Evolutionary conservation across 2,329 filamentous ascomycete species (phyloP), one percentile per base, ranked within the genome.

Genomic region (Aureobasidium zeae): DNA sequence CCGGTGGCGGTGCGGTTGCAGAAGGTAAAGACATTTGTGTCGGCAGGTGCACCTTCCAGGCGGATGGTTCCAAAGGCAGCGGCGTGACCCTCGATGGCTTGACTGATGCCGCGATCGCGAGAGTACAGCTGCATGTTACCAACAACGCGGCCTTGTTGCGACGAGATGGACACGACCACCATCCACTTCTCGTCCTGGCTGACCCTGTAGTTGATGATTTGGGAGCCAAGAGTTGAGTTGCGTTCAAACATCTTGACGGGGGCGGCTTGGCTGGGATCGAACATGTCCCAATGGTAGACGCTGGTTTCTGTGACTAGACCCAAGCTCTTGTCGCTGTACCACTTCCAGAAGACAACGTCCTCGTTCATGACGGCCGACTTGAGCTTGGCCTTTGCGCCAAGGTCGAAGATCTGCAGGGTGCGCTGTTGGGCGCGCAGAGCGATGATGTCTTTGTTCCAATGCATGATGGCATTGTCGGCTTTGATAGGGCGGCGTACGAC

Each of bases 131-230:
- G 93, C 83, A 98, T 91, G 51, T 86, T 85, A 53, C 91, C 91
- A 30, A 93, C 88, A 30, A 98, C 88, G 49, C 91, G 86, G 46
- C 88, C 89, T 62, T 88, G 81, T 60, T 93, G 84, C 62, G 88
- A 86, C 47, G 88, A 88, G 57, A 98, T 98, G 57, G 91, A 91
- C 47, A 98, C 87, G 45, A 95, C 81, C 21, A 93, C 88, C 81
- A 94, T 94, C 91, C 91, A 98, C 68, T 94, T 94, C 63, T 87
- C 86, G 53, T 98, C 89, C 52, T 81, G 79, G 65, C 89, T 95
- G 55, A 93, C 85, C 55, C 89, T 86, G 70, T 98, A 98, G 71
- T 96, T 98, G 77, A 98, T 98, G 66, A 98, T 98, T 77, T 98
- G 91, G 67, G 86, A 93, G 53, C 83, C 83, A 45, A 98, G 77